These are phyloP conservation scores for Huntiella omanensis DNA, from an alignment of 2,329 filamentous ascomycete genomes.

Conservation along the genomic window DNA sequence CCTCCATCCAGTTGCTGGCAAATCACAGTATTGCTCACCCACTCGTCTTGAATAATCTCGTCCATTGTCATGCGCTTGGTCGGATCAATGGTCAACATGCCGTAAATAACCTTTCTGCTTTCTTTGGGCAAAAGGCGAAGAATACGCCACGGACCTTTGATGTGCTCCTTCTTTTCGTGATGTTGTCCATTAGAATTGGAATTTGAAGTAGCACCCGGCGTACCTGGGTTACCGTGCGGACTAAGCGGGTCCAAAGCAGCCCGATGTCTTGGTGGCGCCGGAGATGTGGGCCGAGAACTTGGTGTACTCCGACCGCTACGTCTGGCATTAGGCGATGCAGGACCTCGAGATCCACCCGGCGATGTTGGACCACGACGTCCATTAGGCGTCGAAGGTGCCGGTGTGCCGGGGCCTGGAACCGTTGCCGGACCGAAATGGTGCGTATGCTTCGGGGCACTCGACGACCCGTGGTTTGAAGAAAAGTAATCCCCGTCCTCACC, in stretches of 20 bases:
- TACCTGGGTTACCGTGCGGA: constrained; percentile 8
- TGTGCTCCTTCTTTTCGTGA: constrained; percentile 49
- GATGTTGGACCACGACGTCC: no score
- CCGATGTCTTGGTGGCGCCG: neutral
- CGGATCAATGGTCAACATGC: constrained; percentile 83
- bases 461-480: constrained; percentile 5
- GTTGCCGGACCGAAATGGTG: neutral
- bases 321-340: no score
- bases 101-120: constrained; percentile 70
- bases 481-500: constrained; percentile 4
- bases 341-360: no score
- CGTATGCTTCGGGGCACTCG: neutral
- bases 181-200: neutral
- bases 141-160: constrained; percentile 83
- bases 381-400: neutral
- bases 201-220: neutral
- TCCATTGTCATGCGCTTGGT: constrained; percentile 65
- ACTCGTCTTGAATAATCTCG: constrained; percentile 73
- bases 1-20: constrained; percentile 62
- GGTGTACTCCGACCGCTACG: neutral
- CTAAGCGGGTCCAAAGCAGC: constrained; percentile 7
- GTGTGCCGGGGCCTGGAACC: neutral
- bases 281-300: constrained; percentile 6
- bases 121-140: constrained; percentile 75
- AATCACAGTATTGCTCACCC: constrained; percentile 71